phyloP scores from a whole-genome alignment of 176 grass and related monocot species.

The Aegilops speltoides region DNA sequence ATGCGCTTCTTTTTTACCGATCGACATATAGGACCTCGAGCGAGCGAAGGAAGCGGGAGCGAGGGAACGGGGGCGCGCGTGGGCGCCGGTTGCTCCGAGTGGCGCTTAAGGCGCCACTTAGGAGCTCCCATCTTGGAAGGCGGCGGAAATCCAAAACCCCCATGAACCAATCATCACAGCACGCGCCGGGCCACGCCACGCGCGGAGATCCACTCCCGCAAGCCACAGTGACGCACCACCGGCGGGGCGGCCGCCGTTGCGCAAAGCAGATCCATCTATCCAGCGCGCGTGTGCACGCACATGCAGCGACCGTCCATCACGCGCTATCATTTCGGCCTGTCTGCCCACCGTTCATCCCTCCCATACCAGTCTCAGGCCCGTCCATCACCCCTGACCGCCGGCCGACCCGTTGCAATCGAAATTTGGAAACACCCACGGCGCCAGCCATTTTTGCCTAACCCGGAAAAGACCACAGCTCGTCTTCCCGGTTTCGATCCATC shows the following conservation, averaged over 20 bases:
- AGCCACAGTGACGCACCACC: background rate
- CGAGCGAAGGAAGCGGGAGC: too few species aligned
- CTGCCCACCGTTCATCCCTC: background rate
- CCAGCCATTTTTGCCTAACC: background rate
- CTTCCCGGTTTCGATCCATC: background rate
- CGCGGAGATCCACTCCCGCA: background rate
- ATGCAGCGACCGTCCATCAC: conserved; percentile 26
- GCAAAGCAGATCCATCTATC: background rate
- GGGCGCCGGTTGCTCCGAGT: too few species aligned
- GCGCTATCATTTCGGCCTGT: conserved; percentile 8
- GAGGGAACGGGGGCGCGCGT: too few species aligned
- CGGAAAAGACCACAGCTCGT: background rate
- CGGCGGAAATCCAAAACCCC: background rate
- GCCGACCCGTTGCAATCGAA: background rate
- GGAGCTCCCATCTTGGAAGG: too few species aligned
- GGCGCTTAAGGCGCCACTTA: too few species aligned
- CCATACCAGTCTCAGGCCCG: background rate
- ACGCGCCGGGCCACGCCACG: background rate
- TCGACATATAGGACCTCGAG: too few species aligned
- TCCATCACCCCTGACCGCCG: background rate
- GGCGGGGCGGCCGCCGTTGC: background rate
- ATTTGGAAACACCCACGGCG: background rate
- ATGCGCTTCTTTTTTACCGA: too few species aligned
- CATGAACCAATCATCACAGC: background rate
- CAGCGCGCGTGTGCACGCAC: background rate